Percentiles rank a stretch among this genome's conserved stretches.
These are phyloP conservation scores for Penicillium verhagenii DNA, from an alignment of 495 filamentous ascomycete species.

Conservation along the genomic window DNA sequence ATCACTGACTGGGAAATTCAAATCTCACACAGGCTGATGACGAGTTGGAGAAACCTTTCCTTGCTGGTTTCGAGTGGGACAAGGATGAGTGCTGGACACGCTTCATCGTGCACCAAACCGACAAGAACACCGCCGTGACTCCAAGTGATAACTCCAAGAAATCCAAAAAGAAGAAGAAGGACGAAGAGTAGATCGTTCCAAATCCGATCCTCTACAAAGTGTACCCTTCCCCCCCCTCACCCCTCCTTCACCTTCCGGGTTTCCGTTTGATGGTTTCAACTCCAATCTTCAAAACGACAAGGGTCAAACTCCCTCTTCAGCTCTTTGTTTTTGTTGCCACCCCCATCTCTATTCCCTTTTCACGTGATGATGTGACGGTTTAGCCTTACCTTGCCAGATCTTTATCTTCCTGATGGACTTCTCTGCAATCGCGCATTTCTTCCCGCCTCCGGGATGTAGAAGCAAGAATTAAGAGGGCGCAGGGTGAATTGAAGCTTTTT, in stretches of 20 bases:
- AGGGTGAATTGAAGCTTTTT: constrained; percentile 8
- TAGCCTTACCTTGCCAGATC: not conserved
- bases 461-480: constrained; percentile 29
- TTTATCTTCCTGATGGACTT: constrained; percentile 6
- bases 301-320: constrained; percentile 10
- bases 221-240: not conserved
- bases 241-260: not conserved
- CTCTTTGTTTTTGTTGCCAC: not conserved
- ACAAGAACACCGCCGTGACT: constrained; percentile 52
- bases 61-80: constrained; percentile 93
- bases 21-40: constrained; percentile 68
- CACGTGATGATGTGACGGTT: not conserved
- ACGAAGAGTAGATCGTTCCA: constrained; percentile 34
- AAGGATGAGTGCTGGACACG: constrained; percentile 77
- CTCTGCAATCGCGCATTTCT: constrained; percentile 18
- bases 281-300: constrained; percentile 14
- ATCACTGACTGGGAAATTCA: constrained; percentile 12
- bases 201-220: not conserved
- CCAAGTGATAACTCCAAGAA: constrained; percentile 46
- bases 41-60: constrained; percentile 75
- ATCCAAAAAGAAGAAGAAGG: constrained; percentile 64
- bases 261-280: constrained; percentile 1
- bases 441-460: constrained; percentile 27
- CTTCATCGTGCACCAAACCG: constrained; percentile 80
- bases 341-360: too few species aligned